These are phyloP conservation scores for Ramularia endophylla DNA, from an alignment of 2,329 filamentous ascomycete species.

Conservation along the genomic window DNA sequence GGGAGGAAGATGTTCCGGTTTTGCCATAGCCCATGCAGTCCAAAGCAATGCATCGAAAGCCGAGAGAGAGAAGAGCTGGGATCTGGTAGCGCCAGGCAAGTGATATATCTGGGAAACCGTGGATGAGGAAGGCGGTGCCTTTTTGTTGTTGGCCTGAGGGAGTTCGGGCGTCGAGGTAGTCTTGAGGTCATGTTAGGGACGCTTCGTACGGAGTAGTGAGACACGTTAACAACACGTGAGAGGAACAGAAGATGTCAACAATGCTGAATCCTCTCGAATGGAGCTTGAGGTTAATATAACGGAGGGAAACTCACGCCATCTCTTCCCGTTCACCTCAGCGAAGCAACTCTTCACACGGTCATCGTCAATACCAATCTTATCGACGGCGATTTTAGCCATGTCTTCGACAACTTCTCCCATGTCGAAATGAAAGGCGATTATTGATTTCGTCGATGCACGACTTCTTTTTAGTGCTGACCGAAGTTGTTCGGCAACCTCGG, in stretches of 20 bases:
- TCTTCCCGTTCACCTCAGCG: not conserved
- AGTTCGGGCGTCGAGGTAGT: constrained; percentile 41
- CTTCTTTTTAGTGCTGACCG: too few species aligned
- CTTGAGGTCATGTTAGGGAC: constrained; percentile 10
- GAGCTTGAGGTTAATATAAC: too few species aligned
- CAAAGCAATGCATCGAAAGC: constrained; percentile 72
- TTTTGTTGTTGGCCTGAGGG: constrained; percentile 29
- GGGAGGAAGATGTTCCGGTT: constrained; percentile 41
- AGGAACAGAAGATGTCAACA: too few species aligned
- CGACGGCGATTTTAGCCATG: not conserved
- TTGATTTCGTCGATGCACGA: too few species aligned
- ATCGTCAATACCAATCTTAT: not conserved
- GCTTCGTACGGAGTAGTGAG: too few species aligned
- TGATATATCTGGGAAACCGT: constrained; percentile 78
- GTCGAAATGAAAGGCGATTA: too few species aligned
- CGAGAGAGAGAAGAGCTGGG: constrained; percentile 64
- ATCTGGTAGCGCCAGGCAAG: constrained; percentile 90
- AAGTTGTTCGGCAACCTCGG: too few species aligned
- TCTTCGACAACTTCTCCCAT: constrained; percentile 1
- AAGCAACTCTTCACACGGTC: constrained; percentile 1
- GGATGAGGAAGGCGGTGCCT: constrained; percentile 54
- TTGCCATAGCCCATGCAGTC: constrained; percentile 84
- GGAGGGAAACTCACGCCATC: not conserved
- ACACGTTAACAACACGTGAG: too few species aligned
- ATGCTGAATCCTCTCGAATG: too few species aligned